Evolutionary conservation across 1,284 basidiomycete species (phyloP), one percentile per base, ranked within the genome.

Genomic region (Mycena citricolor): DNA sequence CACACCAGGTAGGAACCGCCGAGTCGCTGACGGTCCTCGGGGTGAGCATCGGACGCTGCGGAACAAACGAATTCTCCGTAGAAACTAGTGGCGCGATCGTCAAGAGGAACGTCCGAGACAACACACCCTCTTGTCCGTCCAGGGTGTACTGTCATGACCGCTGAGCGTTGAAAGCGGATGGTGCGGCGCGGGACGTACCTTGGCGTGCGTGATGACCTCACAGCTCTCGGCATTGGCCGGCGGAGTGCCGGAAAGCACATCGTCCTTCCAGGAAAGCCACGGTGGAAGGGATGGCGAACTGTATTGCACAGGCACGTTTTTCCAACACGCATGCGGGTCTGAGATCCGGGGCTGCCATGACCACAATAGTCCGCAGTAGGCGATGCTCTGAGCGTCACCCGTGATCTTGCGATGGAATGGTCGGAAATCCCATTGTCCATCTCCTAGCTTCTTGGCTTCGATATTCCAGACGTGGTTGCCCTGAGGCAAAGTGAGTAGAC

Each of bases 401-500:
- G 91, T 86, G 44, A 97, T 80, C 63, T 86, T 86, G 43, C 92
- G 83, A 58, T 86, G 74, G 70, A 98, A 98, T 14, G 93, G 86
- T 40, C 93, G 79, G 70, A 99, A 99, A 39, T 84, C 77, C 94
- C 95, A 99, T 44, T 78, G 72, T 26, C 85, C 83, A 26, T 90
- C 86, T 8, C 71, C 64, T 8, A 68, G 60, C 61, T 94, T 97
- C 68, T 86, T 92, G 14, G 94, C 97, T 58, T 98, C 93, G 38
- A 99, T 88, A 61, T 94, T 95, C 97, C 97, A 99, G 55, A 99
- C 97, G 62, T 99, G 95, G 66, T 99, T 99, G 40, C 97, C 97
- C n/a, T n/a, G n/a, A n/a, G n/a, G n/a, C n/a, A n/a, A n/a, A n/a
- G n/a, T n/a, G n/a, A n/a, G n/a, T n/a, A n/a, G n/a, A n/a, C n/a